Percentiles rank a stretch among this genome's conserved stretches.
These are phyloP conservation scores for Paracorniculantispora psalliotae DNA, from an alignment of 2,329 filamentous ascomycete species.

Conservation along the genomic window DNA sequence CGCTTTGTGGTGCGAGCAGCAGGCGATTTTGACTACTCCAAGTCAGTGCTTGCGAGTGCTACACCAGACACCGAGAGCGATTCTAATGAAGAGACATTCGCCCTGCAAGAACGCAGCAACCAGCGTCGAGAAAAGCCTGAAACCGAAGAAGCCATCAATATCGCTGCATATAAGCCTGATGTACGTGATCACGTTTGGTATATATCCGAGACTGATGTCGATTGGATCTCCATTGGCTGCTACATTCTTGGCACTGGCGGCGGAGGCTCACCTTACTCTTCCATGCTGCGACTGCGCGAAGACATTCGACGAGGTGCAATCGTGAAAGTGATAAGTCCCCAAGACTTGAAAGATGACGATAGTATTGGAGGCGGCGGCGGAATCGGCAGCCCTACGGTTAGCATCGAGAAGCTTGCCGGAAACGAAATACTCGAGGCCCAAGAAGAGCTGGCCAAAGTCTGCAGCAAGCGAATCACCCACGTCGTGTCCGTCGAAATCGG, in stretches of 20 bases:
- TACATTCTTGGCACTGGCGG: slow-evolving; percentile 59
- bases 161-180: slow-evolving; percentile 42
- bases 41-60: background rate
- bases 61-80: slow-evolving; percentile 7
- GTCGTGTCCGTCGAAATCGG: slow-evolving; percentile 62
- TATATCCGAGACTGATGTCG: slow-evolving; percentile 52
- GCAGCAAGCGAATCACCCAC: slow-evolving; percentile 43
- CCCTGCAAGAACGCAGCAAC: slow-evolving; percentile 17
- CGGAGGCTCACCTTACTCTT: slow-evolving; percentile 50
- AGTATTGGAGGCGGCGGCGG: slow-evolving; percentile 52
- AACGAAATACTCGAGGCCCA: slow-evolving; percentile 51
- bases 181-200: slow-evolving; percentile 50
- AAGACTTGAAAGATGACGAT: slow-evolving; percentile 45
- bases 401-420: slow-evolving; percentile 54
- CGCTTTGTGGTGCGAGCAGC: slow-evolving; percentile 55
- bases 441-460: slow-evolving; percentile 47
- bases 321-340: slow-evolving; percentile 47
- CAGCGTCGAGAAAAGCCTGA: background rate
- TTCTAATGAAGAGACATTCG: slow-evolving; percentile 18
- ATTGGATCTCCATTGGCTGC: slow-evolving; percentile 53
- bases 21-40: slow-evolving; percentile 48
- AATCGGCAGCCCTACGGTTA: slow-evolving; percentile 55
- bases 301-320: slow-evolving; percentile 46
- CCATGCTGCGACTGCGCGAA: slow-evolving; percentile 46
- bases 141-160: slow-evolving; percentile 27